These are phyloP conservation scores for Sclerotinia spermophila DNA, from an alignment of 2,329 filamentous ascomycete genomes.

Conservation along the genomic window DNA sequence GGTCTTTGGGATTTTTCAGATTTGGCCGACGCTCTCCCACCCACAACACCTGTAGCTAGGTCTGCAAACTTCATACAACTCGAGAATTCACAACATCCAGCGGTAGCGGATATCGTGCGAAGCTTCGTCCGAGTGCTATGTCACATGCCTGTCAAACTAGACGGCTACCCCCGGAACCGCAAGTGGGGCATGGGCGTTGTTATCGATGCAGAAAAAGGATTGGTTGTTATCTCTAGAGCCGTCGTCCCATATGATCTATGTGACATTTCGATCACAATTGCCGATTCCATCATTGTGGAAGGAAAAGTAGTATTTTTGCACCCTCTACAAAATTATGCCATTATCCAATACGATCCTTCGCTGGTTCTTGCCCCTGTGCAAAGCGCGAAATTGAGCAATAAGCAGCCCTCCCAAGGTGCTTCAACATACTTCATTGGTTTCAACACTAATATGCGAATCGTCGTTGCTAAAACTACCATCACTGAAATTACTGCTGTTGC, in stretches of 20 bases:
- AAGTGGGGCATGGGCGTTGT: conserved; percentile 96
- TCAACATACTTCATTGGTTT: conserved; percentile 98
- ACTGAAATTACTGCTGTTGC: conserved; percentile 97
- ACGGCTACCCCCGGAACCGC: conserved; percentile 92
- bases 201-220: conserved; percentile 93
- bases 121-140: conserved; percentile 94
- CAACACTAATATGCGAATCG: conserved; percentile 90
- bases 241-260: conserved; percentile 96
- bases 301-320: conserved; percentile 95
- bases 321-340: conserved; percentile 92
- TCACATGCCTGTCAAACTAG: conserved; percentile 90
- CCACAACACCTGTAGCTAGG: conserved; percentile 65
- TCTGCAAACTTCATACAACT: conserved; percentile 91
- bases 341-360: conserved; percentile 89
- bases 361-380: conserved; percentile 92
- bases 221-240: conserved; percentile 90
- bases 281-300: conserved; percentile 91
- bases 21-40: conserved; percentile 74
- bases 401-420: conserved; percentile 85
- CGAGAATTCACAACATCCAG: conserved; percentile 80
- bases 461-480: conserved; percentile 89
- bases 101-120: conserved; percentile 87
- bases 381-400: conserved; percentile 76
- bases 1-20: conserved; percentile 95
- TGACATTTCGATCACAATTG: conserved; percentile 93